A percentile compares a stretch with the other conserved stretches of the same genome.
Evolutionary conservation across 2,329 filamentous ascomycete genomes (phyloP).

Genomic region (Diaporthe sp.): DNA sequence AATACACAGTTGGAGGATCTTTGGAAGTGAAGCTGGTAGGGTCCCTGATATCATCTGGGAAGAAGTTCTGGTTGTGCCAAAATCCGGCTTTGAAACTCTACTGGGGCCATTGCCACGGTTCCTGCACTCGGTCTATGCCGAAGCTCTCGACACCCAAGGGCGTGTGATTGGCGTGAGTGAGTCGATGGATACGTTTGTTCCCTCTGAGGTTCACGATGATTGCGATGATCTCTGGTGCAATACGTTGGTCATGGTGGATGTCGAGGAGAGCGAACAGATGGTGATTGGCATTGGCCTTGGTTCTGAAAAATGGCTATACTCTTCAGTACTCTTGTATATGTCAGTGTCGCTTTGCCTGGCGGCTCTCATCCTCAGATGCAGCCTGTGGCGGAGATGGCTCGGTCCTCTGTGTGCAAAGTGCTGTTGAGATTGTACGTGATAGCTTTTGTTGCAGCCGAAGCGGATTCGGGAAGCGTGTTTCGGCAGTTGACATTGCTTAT

Average conservation of each 20-base stretch:
- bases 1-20: not conserved
- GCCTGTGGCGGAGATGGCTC: not conserved
- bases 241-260: not conserved
- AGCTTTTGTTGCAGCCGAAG: not conserved
- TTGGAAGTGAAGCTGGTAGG: not conserved
- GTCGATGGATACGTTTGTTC: not conserved
- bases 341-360: not conserved
- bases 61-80: not conserved
- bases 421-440: not conserved
- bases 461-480: too few relatives aligned
- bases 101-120: not conserved
- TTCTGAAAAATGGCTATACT: not conserved
- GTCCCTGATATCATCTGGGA: not conserved
- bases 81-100: not conserved
- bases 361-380: not conserved
- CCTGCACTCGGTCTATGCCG: not conserved
- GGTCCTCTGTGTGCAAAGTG: not conserved
- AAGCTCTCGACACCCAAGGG: not conserved
- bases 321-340: not conserved
- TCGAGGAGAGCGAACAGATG: not conserved
- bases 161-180: not conserved
- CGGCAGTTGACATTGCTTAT: too few relatives aligned
- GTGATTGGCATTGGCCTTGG: too few relatives aligned
- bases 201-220: not conserved
- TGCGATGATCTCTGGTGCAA: slow-evolving; percentile 16